These are phyloP conservation scores for Immersiella caudata DNA, from an alignment of 495 filamentous ascomycete species.

Conservation along the genomic window DNA sequence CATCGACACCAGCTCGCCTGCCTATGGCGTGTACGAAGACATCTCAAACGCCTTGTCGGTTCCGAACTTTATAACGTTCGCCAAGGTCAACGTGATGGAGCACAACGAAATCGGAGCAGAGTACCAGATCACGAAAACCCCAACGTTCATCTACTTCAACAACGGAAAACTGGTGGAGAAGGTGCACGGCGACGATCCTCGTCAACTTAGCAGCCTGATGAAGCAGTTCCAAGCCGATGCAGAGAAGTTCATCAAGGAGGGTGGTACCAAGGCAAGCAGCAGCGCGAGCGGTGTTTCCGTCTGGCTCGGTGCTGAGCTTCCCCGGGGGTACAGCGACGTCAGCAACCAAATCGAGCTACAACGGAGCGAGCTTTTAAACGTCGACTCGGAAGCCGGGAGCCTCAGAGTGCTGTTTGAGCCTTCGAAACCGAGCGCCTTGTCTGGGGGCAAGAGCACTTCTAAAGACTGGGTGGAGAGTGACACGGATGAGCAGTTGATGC, in stretches of 20 bases:
- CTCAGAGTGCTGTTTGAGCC: slow-evolving; percentile 73
- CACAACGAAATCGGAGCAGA: slow-evolving; percentile 72
- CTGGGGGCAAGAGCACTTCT: slow-evolving; percentile 60
- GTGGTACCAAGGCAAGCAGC: slow-evolving; percentile 50
- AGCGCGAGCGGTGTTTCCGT: slow-evolving; percentile 45
- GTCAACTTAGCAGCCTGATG: slow-evolving; percentile 68
- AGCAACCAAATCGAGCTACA: slow-evolving; percentile 77
- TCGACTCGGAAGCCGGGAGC: slow-evolving; percentile 67
- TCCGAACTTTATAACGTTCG: slow-evolving; percentile 75
- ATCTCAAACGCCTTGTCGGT: slow-evolving; percentile 72
- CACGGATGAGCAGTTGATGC: slow-evolving; percentile 97
- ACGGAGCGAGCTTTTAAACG: slow-evolving; percentile 85
- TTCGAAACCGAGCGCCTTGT: slow-evolving; percentile 66
- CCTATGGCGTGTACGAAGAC: slow-evolving; percentile 75
- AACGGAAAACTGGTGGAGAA: slow-evolving; percentile 64
- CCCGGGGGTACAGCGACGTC: slow-evolving; percentile 81
- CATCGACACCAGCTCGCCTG: slow-evolving; percentile 55
- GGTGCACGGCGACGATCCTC: slow-evolving; percentile 72
- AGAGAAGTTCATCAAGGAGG: slow-evolving; percentile 50
- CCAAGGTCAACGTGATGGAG: slow-evolving; percentile 80
- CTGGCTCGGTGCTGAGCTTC: slow-evolving; percentile 76
- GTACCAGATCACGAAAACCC: slow-evolving; percentile 73
- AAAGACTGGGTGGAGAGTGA: slow-evolving; percentile 98
- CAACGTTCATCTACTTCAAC: slow-evolving; percentile 92
- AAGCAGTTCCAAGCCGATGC: slow-evolving; percentile 74